Base-by-base conservation (phyloP, 1,139 yeast species). In the Saccharomyces hybrid region DNA sequence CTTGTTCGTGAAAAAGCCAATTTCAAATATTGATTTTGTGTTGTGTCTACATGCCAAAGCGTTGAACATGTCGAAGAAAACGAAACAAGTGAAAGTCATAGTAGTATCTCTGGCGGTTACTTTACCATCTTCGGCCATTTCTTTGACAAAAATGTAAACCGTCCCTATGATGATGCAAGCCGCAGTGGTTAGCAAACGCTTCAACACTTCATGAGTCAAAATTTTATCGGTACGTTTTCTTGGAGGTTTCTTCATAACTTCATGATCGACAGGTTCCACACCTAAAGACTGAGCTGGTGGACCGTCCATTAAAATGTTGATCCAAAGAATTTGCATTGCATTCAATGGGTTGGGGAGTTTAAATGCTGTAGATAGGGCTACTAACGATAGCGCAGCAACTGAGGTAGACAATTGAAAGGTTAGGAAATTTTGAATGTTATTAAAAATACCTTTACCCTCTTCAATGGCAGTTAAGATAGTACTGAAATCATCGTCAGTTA, bases 251-350 rank as follows among this genome's bases (percentile, higher is more conserved):
- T 79, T 81, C 98, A 93, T 91, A 46, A 93, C 96, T 68, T 85
- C 95, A 58, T 87, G 89, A 68, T 91, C 98, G 26, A 91, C 98
- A 1, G 97, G 96, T 73, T 93, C 99, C 32, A 93, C 98, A 54
- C 99, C 98, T 51, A 93, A 77, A 0, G 96, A 88, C 72, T 93
- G 99, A 0, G 99, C 99, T 3, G 99, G 99, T 7, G 99, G 99
- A 0, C 99, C 99, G 73, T 93, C 99, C 99, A 93, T 93, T 59
- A 93, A 78, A 56, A 93, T 93, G 69, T 93, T 91, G 69, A 93
- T 93, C 97, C 98, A 93, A 64, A 93, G 76, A 62, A 93, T 93
- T 75, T 93, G 98, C 98, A 93, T 93, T 26, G 99, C 97, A 69
- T 93, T 93, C 62, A 93, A 78, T n/a, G 99, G 99, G 64, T 90